These are phyloP conservation scores for Helotiales sp. DNA, from an alignment of 2,329 filamentous ascomycete genomes.

Conservation along the genomic window DNA sequence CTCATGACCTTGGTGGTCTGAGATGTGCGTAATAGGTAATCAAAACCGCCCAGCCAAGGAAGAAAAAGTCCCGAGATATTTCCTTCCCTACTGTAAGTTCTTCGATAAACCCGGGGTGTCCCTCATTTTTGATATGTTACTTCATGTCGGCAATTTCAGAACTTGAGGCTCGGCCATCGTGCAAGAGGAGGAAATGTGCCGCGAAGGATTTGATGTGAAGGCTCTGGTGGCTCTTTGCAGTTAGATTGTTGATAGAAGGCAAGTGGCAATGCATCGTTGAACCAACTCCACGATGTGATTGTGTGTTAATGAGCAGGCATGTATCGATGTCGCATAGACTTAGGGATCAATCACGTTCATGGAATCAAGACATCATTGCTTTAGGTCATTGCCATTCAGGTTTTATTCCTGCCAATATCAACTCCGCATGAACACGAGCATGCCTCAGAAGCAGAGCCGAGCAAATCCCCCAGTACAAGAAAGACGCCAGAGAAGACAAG, in stretches of 20 bases:
- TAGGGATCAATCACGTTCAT: too few species aligned
- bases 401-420: conserved; percentile 18
- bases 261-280: too few species aligned
- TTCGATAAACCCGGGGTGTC: conserved; percentile 1
- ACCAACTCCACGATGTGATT: too few species aligned
- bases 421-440: conserved; percentile 31
- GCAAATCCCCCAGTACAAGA: conserved; percentile 26
- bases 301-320: too few species aligned
- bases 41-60: not conserved
- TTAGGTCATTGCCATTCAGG: conserved; percentile 19
- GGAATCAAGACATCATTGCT: conserved; percentile 8
- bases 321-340: too few species aligned
- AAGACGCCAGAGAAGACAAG: conserved; percentile 16
- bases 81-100: not conserved
- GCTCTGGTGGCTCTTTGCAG: too few species aligned
- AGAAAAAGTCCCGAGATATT: not conserved
- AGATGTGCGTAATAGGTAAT: not conserved
- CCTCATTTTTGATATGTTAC: not conserved
- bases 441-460: conserved; percentile 22
- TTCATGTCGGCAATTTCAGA: too few species aligned
- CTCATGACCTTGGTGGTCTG: not conserved
- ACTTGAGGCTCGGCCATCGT: too few species aligned
- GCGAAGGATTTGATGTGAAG: too few species aligned
- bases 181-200: too few species aligned
- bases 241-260: too few species aligned